Base-by-base conservation (phyloP, 2,329 filamentous ascomycete species). In the Fusarium marasasianum region DNA sequence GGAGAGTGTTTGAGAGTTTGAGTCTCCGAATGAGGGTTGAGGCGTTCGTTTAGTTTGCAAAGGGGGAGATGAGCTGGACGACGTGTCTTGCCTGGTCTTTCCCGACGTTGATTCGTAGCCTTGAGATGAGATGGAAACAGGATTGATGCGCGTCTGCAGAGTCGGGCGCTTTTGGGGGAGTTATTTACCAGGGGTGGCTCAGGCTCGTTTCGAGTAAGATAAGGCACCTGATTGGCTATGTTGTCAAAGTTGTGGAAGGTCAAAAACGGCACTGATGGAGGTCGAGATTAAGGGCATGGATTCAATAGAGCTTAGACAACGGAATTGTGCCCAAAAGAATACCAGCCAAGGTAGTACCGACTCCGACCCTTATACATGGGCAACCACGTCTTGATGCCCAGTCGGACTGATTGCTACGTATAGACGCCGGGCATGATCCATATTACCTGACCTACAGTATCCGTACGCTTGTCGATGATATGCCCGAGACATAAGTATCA, bases 71-170 rank as follows among this genome's bases (percentile, higher is more conserved):
- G 71, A 73, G 66, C 54, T 70, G 70, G 54, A 40, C 59, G 51
- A 58, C 53, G 58, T 73, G 65, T 53, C 57, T 64, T 51, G 57
- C 38, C 54, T 60, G 45, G 47, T 37, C 45, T 68, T 56, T 61
- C 43, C 72, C 58, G 63, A 56, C 54, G 55, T 24, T 31, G 66
- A 65, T 50, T 69, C 48, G 56, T 40, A 66, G 48, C 54, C 54
- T 74, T 50, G 63, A 60, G 67, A 64, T 50, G 66, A 48, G 59
- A 74, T 58, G 71, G 66, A 71, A 72, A 74, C 71, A 73, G 54
- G 66, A 71, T 59, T 53, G 71, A 74, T 74, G 71, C 63, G 71
- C 58, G 55, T 71, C 57, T 57, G 38, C 53, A 57, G 53, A 69
- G 50, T 63, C n/a, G 13, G 50, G 33, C 50, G 50, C 33, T 53